Evolutionary conservation across 768 basidiomycete species (phyloP).

Genomic region (Candolleomyces aberdarensis): DNA sequence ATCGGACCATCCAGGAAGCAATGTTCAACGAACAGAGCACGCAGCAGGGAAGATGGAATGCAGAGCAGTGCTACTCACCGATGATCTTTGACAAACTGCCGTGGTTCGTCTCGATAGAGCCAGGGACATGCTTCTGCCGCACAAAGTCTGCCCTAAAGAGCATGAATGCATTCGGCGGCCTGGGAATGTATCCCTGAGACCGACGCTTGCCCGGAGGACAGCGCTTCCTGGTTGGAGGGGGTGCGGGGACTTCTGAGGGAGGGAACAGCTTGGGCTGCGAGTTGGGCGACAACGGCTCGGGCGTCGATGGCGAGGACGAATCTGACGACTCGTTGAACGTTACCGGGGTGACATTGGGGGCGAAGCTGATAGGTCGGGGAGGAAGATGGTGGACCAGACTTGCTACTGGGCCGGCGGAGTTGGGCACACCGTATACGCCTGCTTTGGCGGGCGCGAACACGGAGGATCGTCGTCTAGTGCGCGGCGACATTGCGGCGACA

Average conservation of each 20-base stretch:
- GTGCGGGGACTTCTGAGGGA: conserved; percentile 13
- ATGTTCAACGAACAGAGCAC: too few relatives aligned
- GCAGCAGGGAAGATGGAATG: neutral
- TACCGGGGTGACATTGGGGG: conserved; percentile 27
- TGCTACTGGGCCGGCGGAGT: neutral
- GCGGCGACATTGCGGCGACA: conserved; percentile 2
- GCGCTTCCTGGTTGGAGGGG: conserved; percentile 19
- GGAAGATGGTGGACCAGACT: conserved; percentile 1
- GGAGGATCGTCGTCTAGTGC: conserved; percentile 8
- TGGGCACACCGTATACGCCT: conserved; percentile 22
- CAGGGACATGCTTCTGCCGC: conserved; percentile 74
- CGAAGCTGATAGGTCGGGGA: conserved; percentile 24
- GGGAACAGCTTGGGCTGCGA: conserved; percentile 18
- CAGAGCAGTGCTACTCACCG: conserved; percentile 28
- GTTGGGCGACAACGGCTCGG: conserved; percentile 7
- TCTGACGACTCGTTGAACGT: conserved; percentile 19
- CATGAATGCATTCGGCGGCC: conserved; percentile 86
- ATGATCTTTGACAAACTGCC: conserved; percentile 73
- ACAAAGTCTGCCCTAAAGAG: conserved; percentile 83
- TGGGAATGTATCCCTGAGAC: conserved; percentile 65
- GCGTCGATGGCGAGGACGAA: conserved; percentile 10
- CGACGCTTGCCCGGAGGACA: conserved; percentile 59
- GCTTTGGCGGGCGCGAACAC: conserved; percentile 23
- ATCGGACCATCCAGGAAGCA: neutral
- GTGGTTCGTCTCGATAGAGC: conserved; percentile 75